A percentile compares a stretch with the other conserved stretches of the same genome.
Conservation (phyloP, 1,139 yeast species). For the Blastobotrys malaysiensis region DNA sequence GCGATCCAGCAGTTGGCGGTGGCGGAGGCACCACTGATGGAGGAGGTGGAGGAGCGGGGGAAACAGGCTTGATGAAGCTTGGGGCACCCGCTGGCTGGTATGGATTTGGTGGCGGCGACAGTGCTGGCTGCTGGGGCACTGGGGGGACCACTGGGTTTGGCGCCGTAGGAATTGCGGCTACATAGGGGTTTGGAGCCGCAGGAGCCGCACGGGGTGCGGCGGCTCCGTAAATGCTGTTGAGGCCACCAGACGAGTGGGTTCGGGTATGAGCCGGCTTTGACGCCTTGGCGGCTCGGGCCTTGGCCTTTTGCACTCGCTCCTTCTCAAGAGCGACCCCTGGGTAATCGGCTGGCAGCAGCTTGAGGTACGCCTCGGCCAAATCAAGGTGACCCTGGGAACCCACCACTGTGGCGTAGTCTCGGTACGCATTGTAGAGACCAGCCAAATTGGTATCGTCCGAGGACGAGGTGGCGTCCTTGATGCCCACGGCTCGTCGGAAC, state of each 20-base stretch:
- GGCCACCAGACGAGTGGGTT: slow-evolving; percentile 1
- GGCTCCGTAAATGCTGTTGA: background rate
- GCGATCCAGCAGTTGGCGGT: slow-evolving; percentile 21
- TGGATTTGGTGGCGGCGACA: slow-evolving; percentile 5
- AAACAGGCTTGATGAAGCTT: slow-evolving; percentile 27
- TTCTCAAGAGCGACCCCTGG: slow-evolving; percentile 60
- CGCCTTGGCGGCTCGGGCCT: slow-evolving; percentile 15
- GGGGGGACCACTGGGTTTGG: background rate
- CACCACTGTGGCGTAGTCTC: slow-evolving; percentile 76
- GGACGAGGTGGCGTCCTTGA: slow-evolving; percentile 37
- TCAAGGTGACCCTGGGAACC: slow-evolving; percentile 83
- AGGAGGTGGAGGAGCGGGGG: slow-evolving; percentile 25
- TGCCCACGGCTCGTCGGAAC: slow-evolving; percentile 48
- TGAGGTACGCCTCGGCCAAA: slow-evolving; percentile 66
- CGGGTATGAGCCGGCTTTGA: slow-evolving; percentile 11
- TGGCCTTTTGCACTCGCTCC: slow-evolving; percentile 70
- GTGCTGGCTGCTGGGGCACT: background rate
- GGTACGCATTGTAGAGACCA: slow-evolving; percentile 51
- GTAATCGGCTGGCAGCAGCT: slow-evolving; percentile 61
- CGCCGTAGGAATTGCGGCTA: background rate
- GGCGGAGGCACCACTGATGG: too few species aligned
- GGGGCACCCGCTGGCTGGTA: slow-evolving; percentile 9
- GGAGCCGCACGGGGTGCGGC: slow-evolving; percentile 2
- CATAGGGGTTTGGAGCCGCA: background rate
- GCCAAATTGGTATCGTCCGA: slow-evolving; percentile 39